phyloP scores from a whole-genome alignment of 495 filamentous ascomycete species.

The Penicillium silybi region DNA sequence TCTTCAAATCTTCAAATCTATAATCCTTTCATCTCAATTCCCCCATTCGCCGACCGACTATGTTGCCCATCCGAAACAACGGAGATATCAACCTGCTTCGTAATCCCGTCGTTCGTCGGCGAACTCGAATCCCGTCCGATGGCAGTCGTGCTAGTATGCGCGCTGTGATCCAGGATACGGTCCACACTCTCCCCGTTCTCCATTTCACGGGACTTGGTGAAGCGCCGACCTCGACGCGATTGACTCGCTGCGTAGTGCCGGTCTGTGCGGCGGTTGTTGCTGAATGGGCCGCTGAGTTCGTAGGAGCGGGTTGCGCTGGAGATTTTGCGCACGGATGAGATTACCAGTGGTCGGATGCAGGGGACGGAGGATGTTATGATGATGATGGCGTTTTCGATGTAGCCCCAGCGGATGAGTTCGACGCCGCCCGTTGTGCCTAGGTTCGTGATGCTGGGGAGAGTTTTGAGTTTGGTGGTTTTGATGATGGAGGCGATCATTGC shows the following conservation, averaged over 20 bases:
- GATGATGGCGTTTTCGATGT: conserved; percentile 31
- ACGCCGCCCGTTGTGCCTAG: conserved; percentile 24
- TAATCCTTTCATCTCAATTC: background rate
- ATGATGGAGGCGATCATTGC: conserved; percentile 42
- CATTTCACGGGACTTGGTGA: conserved; percentile 14
- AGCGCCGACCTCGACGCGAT: conserved; percentile 8
- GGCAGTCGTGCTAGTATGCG: conserved; percentile 10
- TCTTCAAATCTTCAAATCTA: background rate
- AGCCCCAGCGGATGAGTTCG: conserved; percentile 34
- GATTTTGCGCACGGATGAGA: conserved; percentile 37
- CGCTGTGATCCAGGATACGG: conserved; percentile 21
- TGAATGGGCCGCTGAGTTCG: conserved; percentile 28
- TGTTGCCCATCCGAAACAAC: conserved; percentile 1
- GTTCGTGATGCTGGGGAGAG: conserved; percentile 32
- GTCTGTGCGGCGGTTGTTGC: conserved; percentile 5
- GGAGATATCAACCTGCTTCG: conserved; percentile 33
- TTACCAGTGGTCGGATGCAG: conserved; percentile 32
- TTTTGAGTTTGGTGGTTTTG: conserved; percentile 37
- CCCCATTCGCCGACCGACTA: background rate
- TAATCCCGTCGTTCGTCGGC: conserved; percentile 20
- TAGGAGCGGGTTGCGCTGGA: conserved; percentile 32
- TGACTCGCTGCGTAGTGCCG: conserved; percentile 13
- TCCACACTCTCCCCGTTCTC: conserved; percentile 33
- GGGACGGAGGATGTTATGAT: conserved; percentile 36
- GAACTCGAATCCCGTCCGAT: conserved; percentile 16